phyloP scores from a whole-genome alignment of 169 alveolate species.

The Cystoisospora suis region DNA sequence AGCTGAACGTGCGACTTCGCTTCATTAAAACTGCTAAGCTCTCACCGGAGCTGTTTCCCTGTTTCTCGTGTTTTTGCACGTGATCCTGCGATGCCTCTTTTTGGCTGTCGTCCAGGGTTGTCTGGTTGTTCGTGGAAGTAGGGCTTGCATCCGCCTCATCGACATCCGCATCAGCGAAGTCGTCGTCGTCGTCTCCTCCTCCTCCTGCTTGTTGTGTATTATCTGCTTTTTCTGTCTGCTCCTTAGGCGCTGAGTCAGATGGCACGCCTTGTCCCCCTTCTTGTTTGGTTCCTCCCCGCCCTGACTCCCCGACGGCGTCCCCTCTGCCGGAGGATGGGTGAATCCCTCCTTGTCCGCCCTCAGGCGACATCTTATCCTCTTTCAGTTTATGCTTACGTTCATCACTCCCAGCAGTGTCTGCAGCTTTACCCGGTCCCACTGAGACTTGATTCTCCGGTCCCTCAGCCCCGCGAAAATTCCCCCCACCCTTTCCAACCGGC shows the following conservation, averaged over 20 bases:
- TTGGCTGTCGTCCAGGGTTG: not conserved
- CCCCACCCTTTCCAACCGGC: too few relatives aligned
- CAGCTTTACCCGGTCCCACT: too few relatives aligned
- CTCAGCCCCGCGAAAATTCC: too few relatives aligned
- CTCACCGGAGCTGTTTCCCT: too few relatives aligned
- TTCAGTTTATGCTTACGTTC: not conserved
- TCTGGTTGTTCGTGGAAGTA: not conserved
- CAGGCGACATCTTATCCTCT: not conserved
- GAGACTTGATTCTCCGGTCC: too few relatives aligned
- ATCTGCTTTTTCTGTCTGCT: too few relatives aligned
- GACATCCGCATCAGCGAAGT: constrained; percentile 28
- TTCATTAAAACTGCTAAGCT: too few relatives aligned
- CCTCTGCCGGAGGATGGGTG: not conserved
- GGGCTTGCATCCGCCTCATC: not conserved
- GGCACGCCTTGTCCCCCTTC: not conserved
- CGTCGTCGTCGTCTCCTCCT: constrained; percentile 16
- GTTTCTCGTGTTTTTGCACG: not conserved
- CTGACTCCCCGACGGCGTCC: not conserved
- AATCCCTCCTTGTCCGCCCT: not conserved
- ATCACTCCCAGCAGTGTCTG: too few relatives aligned
- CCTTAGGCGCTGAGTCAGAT: too few relatives aligned
- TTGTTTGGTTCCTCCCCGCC: not conserved
- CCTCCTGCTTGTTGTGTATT: not conserved
- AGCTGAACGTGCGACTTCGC: too few relatives aligned
- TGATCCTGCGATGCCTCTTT: not conserved